phyloP scores from a whole-genome alignment of 768 basidiomycete genomes.

The Leccinum longicurvipes region DNA sequence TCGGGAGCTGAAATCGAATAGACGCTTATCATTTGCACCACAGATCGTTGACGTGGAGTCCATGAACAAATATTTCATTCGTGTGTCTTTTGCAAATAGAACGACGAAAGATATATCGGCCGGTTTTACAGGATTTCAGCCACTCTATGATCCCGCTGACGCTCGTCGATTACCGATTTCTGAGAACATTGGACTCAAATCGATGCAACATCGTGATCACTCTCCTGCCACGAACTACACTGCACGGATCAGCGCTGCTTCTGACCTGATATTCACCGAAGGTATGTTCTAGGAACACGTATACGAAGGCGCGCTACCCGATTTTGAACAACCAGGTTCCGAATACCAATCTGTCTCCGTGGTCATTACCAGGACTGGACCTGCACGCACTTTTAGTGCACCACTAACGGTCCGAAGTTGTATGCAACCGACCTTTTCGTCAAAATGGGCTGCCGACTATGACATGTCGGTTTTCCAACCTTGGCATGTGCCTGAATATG shows the following conservation, averaged over 20 bases:
- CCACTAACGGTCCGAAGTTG: background rate
- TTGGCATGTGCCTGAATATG: background rate
- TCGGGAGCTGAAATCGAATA: background rate
- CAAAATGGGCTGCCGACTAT: background rate
- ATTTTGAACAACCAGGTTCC: background rate
- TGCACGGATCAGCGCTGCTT: background rate
- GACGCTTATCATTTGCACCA: background rate
- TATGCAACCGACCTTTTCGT: background rate
- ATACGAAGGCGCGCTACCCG: background rate
- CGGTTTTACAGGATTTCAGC: constrained; percentile 9
- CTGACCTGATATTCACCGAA: background rate
- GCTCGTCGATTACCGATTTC: background rate
- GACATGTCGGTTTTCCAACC: background rate
- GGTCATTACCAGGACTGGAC: background rate
- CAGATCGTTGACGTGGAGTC: background rate
- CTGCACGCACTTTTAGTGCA: background rate
- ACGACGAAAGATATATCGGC: constrained; percentile 1
- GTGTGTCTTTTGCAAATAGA: constrained; percentile 4
- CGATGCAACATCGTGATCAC: background rate
- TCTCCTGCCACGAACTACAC: background rate
- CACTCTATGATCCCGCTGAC: background rate
- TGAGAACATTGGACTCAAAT: background rate
- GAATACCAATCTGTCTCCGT: background rate
- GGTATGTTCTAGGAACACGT: background rate
- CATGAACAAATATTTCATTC: constrained; percentile 10